phyloP scores from a whole-genome alignment of 345 rosid genomes.

The Capsella bursapastoris region DNA sequence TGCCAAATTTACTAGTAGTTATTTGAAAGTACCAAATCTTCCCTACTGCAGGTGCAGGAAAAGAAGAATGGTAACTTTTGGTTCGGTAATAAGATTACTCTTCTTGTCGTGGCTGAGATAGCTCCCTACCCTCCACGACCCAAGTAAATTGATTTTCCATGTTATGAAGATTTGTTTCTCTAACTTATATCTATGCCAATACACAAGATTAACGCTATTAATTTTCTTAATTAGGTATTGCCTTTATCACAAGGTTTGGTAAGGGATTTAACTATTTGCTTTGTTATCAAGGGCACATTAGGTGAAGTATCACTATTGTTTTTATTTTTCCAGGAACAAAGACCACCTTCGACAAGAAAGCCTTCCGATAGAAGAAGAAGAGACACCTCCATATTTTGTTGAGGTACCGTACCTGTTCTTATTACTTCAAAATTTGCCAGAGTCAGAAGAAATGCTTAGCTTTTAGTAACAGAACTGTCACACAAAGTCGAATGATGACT shows the following conservation, averaged over 20 bases:
- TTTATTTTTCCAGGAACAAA: neutral
- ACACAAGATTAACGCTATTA: neutral
- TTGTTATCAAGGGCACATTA: neutral
- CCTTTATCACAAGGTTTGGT: neutral
- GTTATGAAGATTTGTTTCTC: neutral
- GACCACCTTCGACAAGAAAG: neutral
- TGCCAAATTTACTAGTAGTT: neutral
- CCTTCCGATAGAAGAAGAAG: neutral
- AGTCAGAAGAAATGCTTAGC: neutral
- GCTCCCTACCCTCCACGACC: neutral
- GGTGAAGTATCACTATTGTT: neutral
- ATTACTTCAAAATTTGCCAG: neutral
- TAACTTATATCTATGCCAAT: neutral
- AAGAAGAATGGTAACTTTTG: neutral
- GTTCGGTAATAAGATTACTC: neutral
- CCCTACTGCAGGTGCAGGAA: neutral
- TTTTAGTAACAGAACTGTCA: too few relatives aligned
- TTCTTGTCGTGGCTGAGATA: neutral
- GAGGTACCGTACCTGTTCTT: neutral
- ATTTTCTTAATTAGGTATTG: neutral
- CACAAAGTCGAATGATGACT: too few relatives aligned
- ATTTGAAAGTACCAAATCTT: too few relatives aligned
- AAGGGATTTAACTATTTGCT: neutral
- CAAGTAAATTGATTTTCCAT: neutral
- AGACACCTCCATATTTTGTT: neutral